A percentile compares a stretch with the other conserved stretches of the same genome.
Conservation (phyloP, 345 rosid species). For the Gossypium bickii region DNA sequence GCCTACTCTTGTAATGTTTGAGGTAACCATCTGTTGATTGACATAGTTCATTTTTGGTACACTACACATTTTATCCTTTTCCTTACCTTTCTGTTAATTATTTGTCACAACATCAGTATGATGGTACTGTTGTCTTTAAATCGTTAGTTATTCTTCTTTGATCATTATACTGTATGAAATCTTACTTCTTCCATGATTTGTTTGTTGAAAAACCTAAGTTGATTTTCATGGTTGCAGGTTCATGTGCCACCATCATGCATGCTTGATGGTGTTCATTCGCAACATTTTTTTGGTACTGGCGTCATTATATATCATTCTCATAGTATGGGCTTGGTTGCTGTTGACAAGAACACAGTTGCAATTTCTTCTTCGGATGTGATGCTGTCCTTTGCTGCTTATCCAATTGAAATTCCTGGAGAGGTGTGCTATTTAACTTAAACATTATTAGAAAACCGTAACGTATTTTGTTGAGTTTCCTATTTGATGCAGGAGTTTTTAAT, state of each 20-base stretch:
- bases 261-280: conserved; percentile 92
- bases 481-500: neutral
- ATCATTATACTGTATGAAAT: neutral
- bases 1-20: conserved; percentile 94
- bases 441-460: neutral
- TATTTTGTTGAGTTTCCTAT: conserved; percentile 20
- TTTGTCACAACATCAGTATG: neutral
- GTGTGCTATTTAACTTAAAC: conserved; percentile 29
- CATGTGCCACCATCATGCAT: conserved; percentile 89
- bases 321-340: conserved; percentile 85
- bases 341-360: conserved; percentile 88
- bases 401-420: conserved; percentile 97
- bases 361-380: conserved; percentile 86
- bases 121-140: neutral
- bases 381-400: conserved; percentile 93
- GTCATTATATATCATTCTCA: conserved; percentile 81
- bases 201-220: neutral
- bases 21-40: conserved; percentile 43
- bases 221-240: conserved; percentile 48
- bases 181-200: conserved; percentile 7
- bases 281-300: conserved; percentile 84
- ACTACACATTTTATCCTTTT: neutral
- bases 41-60: neutral
- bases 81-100: neutral
- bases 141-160: neutral